phyloP scores from a whole-genome alignment of 768 basidiomycete species.

The Mycena filopes region DNA sequence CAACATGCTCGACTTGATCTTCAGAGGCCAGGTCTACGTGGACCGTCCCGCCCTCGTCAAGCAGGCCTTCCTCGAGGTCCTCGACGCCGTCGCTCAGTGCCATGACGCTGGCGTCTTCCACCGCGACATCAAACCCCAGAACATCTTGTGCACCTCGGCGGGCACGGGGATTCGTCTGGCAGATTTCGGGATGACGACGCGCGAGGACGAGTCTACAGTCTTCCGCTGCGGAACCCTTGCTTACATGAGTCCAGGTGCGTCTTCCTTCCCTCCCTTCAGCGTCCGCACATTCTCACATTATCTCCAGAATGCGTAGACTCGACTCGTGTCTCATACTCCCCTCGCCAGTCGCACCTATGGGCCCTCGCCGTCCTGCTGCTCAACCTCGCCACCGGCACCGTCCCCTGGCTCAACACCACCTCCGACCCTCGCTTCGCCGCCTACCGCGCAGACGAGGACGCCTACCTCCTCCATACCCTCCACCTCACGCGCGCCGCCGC shows the following conservation, averaged over 20 bases:
- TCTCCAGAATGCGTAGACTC: conserved; percentile 10
- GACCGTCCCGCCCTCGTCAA: neutral
- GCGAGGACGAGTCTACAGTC: neutral
- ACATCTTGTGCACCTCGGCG: neutral
- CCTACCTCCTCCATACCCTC: neutral
- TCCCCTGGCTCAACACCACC: neutral
- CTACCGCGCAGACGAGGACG: neutral
- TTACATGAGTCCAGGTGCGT: conserved; percentile 19
- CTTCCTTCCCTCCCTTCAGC: no score
- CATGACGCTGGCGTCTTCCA: conserved; percentile 7
- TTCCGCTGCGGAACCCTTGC: neutral
- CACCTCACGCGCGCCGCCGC: conserved; percentile 9
- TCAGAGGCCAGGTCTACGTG: neutral
- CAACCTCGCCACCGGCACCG: neutral
- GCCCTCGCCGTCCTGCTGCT: neutral
- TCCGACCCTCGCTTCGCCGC: conserved; percentile 10
- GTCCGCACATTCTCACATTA: neutral
- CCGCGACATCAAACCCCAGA: neutral
- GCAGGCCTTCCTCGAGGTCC: conserved; percentile 3
- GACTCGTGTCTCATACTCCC: neutral
- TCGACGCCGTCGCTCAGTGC: conserved; percentile 5
- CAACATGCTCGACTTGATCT: neutral
- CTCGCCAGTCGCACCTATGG: conserved; percentile 15
- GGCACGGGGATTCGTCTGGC: neutral
- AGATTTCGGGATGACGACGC: conserved; percentile 7